Base-by-base conservation (phyloP, 2,329 filamentous ascomycete species). In the Exophiala lecanii-corni region DNA sequence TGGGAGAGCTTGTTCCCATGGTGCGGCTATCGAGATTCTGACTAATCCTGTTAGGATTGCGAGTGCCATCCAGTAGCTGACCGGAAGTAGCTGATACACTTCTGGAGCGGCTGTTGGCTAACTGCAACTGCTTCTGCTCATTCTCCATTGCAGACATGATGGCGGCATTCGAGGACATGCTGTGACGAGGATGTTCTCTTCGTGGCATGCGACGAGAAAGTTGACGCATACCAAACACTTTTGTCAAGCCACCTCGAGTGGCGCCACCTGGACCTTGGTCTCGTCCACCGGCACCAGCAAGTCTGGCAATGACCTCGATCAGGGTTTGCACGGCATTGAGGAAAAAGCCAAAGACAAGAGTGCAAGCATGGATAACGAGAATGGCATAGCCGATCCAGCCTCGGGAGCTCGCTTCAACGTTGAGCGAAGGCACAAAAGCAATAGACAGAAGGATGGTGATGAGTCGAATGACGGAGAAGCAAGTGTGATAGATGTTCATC, bases 341-440 rank as follows among this genome's bases (percentile, higher is more conserved):
- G 62, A 96, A 86, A 69, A 97, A 98, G 2, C 88, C 91, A 56
- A 97, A 86, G 2, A 95, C 74, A 16, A 98, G 69, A 0, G 95
- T 87, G 49, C 83, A 76, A 3, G 79, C 89, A 60, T 98, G 92
- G 25, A 96, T 77, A 19, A 94, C 65, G 36, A 98, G 72, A 43
- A 97, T 94, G 18, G 83, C 80, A 62, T 98, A 98, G 26, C 89
- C 92, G 54, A 97, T 86, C 92, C 92, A 98, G 3, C 89, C 89
- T 62, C 89, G 94, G 1, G 85, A 72, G 0, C 84, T 79, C 58
- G 94, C 84, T 0, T 78, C 77, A 4, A 96, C 82, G 16, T 81
- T 82, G 2, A 98, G 74, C 1, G 84, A 84, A 1, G 91, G 88
- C 9, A 89, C 80, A 62, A 98, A 98, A 1, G 89, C 74, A 23